Conservation (phyloP, 371 early-diverging fungal genomes). For the Mucor racemosus region DNA sequence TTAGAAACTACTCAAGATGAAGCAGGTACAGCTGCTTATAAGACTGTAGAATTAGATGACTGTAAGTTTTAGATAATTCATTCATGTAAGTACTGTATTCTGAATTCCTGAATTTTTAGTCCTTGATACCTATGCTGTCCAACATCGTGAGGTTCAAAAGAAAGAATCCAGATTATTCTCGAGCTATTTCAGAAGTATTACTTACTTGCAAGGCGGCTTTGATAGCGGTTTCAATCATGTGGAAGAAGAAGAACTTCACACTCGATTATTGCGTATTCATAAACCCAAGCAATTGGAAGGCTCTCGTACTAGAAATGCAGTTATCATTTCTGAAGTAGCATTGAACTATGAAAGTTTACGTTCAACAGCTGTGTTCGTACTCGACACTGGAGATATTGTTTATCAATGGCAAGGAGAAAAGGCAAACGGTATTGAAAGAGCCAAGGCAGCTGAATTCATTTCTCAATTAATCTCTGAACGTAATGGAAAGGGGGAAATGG, state of each 20-base stretch:
- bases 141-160: slow-evolving; percentile 82
- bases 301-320: slow-evolving; percentile 50
- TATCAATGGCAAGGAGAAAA: slow-evolving; percentile 79
- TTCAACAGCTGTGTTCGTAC: slow-evolving; percentile 78
- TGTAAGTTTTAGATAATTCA: slow-evolving; percentile 46
- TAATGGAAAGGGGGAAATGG: slow-evolving; percentile 64
- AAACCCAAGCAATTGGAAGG: slow-evolving; percentile 44
- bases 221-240: slow-evolving; percentile 79
- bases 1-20: slow-evolving; percentile 76
- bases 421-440: slow-evolving; percentile 69
- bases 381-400: slow-evolving; percentile 72
- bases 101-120: slow-evolving; percentile 34
- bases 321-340: slow-evolving; percentile 71
- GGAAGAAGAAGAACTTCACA: slow-evolving; percentile 57
- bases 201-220: slow-evolving; percentile 75
- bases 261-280: slow-evolving; percentile 77
- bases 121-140: slow-evolving; percentile 70
- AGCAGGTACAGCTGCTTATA: slow-evolving; percentile 90
- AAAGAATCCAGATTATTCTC: slow-evolving; percentile 69
- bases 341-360: slow-evolving; percentile 60
- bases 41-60: slow-evolving; percentile 88
- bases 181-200: slow-evolving; percentile 66
- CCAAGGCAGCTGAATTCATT: slow-evolving; percentile 76
- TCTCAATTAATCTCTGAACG: slow-evolving; percentile 67
- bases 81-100: too few species aligned